These are phyloP conservation scores for Mytilinidion resinicola DNA, from an alignment of 495 filamentous ascomycete genomes.

Conservation along the genomic window DNA sequence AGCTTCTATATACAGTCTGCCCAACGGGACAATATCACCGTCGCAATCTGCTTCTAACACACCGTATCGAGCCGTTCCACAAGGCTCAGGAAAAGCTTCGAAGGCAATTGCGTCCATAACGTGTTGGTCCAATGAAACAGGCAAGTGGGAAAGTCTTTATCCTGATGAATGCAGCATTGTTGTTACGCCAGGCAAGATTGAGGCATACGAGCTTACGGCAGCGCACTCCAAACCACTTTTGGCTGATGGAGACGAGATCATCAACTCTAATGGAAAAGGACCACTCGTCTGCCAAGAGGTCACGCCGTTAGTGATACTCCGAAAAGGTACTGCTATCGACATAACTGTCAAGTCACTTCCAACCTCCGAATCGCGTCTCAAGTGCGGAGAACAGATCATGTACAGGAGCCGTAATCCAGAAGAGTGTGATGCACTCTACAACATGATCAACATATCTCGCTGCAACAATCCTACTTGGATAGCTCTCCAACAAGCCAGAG, in stretches of 20 bases:
- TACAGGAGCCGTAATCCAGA: conserved; percentile 72
- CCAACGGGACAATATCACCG: conserved; percentile 55
- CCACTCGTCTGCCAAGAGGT: conserved; percentile 76
- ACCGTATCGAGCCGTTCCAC: conserved; percentile 51
- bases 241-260: conserved; percentile 38
- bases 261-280: conserved; percentile 29
- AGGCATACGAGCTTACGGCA: conserved; percentile 64
- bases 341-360: conserved; percentile 85
- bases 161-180: conserved; percentile 71
- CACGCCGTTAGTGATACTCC: conserved; percentile 79
- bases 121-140: conserved; percentile 69
- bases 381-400: conserved; percentile 70
- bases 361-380: conserved; percentile 61
- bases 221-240: conserved; percentile 39
- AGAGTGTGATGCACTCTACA: conserved; percentile 77
- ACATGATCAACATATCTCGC: conserved; percentile 72
- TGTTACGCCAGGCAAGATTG: conserved; percentile 77
- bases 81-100: conserved; percentile 48
- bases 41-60: conserved; percentile 73
- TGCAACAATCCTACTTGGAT: conserved; percentile 86
- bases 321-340: conserved; percentile 84
- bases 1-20: conserved; percentile 41
- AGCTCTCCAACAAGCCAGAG: conserved; percentile 65
- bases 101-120: conserved; percentile 74
- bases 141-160: conserved; percentile 72